Evolutionary conservation across 2,329 filamentous ascomycete species (phyloP).

Genomic region (Microdochium paspali): DNA sequence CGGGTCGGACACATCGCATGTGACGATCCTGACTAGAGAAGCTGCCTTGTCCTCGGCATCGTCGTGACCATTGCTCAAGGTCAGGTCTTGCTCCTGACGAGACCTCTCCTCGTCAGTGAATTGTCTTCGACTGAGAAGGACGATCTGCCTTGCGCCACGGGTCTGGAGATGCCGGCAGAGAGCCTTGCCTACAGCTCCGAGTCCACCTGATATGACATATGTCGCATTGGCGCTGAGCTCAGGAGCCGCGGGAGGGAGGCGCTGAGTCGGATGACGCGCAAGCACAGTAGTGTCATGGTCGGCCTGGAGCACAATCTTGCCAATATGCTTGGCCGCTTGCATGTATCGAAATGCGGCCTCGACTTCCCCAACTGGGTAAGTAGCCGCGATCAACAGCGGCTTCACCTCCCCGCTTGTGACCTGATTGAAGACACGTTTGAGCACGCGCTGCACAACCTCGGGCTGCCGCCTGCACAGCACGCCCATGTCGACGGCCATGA

Average conservation of each 20-base stretch:
- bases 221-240: conserved; percentile 5
- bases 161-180: conserved; percentile 15
- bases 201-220: conserved; percentile 18
- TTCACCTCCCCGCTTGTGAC: conserved; percentile 12
- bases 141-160: not conserved
- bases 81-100: too few species aligned
- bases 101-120: too few species aligned
- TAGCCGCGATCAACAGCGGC: too few species aligned
- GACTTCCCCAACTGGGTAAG: conserved; percentile 2
- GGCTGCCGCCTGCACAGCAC: conserved; percentile 7
- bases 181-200: conserved; percentile 18
- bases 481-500: conserved; percentile 11
- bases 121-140: too few species aligned
- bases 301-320: conserved; percentile 26
- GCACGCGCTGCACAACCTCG: conserved; percentile 2
- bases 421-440: conserved; percentile 3
- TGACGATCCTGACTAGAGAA: too few species aligned
- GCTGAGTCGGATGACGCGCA: not conserved
- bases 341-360: conserved; percentile 25
- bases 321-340: conserved; percentile 28
- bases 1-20: too few species aligned
- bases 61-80: too few species aligned
- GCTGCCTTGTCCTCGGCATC: too few species aligned
- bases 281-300: conserved; percentile 4
- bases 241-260: not conserved